phyloP scores from a whole-genome alignment of 345 rosid genomes.

The Iberis pinnata region DNA sequence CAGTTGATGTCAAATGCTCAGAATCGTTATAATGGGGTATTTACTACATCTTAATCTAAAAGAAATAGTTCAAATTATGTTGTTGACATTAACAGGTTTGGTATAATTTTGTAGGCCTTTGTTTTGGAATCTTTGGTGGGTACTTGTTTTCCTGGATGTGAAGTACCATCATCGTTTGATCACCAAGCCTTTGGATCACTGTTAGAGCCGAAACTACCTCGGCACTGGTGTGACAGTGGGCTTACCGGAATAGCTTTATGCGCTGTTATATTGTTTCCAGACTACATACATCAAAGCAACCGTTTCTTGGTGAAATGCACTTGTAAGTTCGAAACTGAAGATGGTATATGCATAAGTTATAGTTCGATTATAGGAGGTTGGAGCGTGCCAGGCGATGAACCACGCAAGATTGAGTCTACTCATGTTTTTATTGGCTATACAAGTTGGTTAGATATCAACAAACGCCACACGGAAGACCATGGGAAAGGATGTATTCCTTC shows the following conservation, averaged over 20 bases:
- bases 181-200: slow-evolving; percentile 11
- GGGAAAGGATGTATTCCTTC: slow-evolving; percentile 2
- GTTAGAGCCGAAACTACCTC: slow-evolving; percentile 10
- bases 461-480: not conserved
- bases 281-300: too few species aligned
- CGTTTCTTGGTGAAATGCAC: too few species aligned
- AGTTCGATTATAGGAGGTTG: too few species aligned
- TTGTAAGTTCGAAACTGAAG: too few species aligned
- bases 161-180: slow-evolving; percentile 19
- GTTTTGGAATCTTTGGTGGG: slow-evolving; percentile 11
- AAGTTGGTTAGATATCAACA: too few species aligned
- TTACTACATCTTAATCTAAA: not conserved
- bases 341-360: too few species aligned
- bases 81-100: not conserved
- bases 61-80: not conserved
- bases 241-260: slow-evolving; percentile 14
- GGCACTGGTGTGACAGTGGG: slow-evolving; percentile 13
- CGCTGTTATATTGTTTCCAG: too few species aligned
- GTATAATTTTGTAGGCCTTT: not conserved
- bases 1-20: not conserved
- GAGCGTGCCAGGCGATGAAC: too few species aligned
- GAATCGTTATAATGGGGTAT: slow-evolving; percentile 8
- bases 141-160: slow-evolving; percentile 17
- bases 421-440: too few species aligned
- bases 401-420: too few species aligned